A percentile compares a stretch with the other conserved stretches of the same genome.
phyloP scores from a whole-genome alignment of 78 protist species.

The Polysphondylium violaceum region DNA sequence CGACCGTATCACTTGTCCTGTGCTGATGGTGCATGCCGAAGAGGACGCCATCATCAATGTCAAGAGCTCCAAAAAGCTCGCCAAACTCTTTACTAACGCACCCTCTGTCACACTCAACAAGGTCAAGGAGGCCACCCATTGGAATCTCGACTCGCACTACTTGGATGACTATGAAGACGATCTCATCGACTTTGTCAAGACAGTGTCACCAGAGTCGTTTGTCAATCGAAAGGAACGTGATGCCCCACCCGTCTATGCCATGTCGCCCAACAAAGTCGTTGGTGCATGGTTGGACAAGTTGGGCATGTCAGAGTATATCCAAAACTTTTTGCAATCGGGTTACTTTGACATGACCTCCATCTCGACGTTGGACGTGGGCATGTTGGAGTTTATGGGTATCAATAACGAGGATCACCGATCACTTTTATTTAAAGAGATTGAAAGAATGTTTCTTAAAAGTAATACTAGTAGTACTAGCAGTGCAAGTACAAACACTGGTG shows the following conservation, averaged over 20 bases:
- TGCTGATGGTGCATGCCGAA: constrained; percentile 23
- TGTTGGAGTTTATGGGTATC: constrained; percentile 56
- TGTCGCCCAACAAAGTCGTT: constrained; percentile 70
- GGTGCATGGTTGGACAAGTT: constrained; percentile 65
- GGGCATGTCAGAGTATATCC: constrained; percentile 30
- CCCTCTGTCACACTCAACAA: neutral
- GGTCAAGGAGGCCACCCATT: constrained; percentile 52
- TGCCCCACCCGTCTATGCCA: constrained; percentile 26
- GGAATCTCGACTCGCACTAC: constrained; percentile 38
- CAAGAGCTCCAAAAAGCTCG: constrained; percentile 51
- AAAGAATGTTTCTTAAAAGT: constrained; percentile 1
- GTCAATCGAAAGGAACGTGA: constrained; percentile 42
- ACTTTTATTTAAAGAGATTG: constrained; percentile 10
- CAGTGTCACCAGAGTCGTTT: constrained; percentile 36
- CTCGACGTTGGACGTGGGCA: constrained; percentile 4
- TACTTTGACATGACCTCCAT: constrained; percentile 67
- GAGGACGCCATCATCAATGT: constrained; percentile 45
- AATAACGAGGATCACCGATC: constrained; percentile 20
- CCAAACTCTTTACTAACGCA: constrained; percentile 51
- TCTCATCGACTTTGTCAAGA: constrained; percentile 44
- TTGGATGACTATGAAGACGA: constrained; percentile 72
- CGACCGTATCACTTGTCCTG: constrained; percentile 44
- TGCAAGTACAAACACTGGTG: too few relatives aligned
- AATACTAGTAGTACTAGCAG: neutral
- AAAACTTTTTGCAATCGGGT: constrained; percentile 47